Base-by-base conservation (phyloP, 2,329 filamentous ascomycete genomes). In the Aureobasidium lini region DNA sequence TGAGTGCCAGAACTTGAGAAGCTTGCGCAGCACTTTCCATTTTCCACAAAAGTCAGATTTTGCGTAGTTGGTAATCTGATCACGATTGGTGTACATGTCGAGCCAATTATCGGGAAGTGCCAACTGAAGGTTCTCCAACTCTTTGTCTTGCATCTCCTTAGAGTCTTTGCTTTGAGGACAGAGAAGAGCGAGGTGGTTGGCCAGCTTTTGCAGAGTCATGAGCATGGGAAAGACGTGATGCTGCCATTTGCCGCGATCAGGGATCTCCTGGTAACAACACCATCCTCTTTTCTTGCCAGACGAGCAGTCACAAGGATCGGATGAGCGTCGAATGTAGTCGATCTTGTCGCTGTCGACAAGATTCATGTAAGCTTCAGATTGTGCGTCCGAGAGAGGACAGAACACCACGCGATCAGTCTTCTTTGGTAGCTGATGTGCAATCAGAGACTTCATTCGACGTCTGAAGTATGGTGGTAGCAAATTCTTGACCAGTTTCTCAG, bases 371-470 rank as follows among this genome's bases (percentile, higher is more conserved):
- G 92, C 93, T 34, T 86, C 81, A 11, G 83, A 81, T 72, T 99
- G 94, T 0, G 86, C 82, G 4, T 87, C 82, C 0, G 92, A 96
- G 18, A 99, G 79, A 1, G 91, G 91, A 66, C 94, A 99, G 69
- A 99, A 99, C 4, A 97, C 90, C 0, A 97, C 92, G 58, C 87
- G 85, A 70, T 99, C 94, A 36, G 84, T 92, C 79, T 99, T 99
- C 74, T 91, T 95, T 0, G 94, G 94, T 7, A 99, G 79, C 69
- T 99, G 93, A 67, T 96, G 79, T 0, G 91, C 90, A 62, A 99
- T 96, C 15, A 97, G 77, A 0, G 86, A 86, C 76, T 99, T 99
- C 84, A 96, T 94, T 2, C 94, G 85, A 1, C 94, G 87, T 2
- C 96, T 79, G 66, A 99, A 97, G 71, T 95, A 95, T 13, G 85